Percentiles rank a stretch among this genome's conserved stretches.
Conservation (phyloP, 2,329 filamentous ascomycete species). For the Reticulascus tulasneorum region DNA sequence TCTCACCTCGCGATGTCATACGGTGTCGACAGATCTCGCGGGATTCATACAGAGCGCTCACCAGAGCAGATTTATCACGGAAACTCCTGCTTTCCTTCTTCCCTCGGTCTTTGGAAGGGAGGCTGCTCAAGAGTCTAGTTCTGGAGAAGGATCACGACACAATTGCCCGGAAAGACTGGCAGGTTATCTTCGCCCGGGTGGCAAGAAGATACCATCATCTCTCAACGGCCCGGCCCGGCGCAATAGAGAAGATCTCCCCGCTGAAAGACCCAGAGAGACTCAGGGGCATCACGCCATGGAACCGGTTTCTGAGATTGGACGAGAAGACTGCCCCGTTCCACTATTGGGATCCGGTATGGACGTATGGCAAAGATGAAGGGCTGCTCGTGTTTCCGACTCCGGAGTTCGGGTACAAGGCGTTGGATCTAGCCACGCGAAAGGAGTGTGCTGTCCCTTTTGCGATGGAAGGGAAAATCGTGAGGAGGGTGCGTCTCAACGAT, state of each 20-base stretch:
- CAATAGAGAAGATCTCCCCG: constrained; percentile 12
- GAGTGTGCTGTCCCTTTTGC: constrained; percentile 49
- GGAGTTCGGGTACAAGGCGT: constrained; percentile 33
- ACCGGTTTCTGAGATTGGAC: constrained; percentile 37
- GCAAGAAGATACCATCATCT: constrained; percentile 53
- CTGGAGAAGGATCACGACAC: not conserved
- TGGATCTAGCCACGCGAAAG: constrained; percentile 44
- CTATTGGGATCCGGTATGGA: constrained; percentile 48
- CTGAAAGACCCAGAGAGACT: constrained; percentile 17
- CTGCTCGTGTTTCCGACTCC: constrained; percentile 49
- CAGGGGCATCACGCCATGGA: constrained; percentile 40
- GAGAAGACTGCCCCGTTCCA: constrained; percentile 37
- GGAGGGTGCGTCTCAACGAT: constrained; percentile 50
- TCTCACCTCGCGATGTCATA: constrained; percentile 47
- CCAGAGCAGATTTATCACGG: constrained; percentile 39
- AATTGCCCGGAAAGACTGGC: constrained; percentile 29
- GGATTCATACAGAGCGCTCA: constrained; percentile 45
- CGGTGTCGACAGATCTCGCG: constrained; percentile 49
- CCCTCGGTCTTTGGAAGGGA: constrained; percentile 48
- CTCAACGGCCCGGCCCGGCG: constrained; percentile 14
- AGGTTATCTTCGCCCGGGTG: constrained; percentile 42
- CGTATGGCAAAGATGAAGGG: constrained; percentile 47
- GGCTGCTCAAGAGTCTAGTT: constrained; percentile 25
- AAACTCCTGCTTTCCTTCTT: constrained; percentile 48
- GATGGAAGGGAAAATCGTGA: constrained; percentile 42